phyloP scores from a whole-genome alignment of 73 alveolate genomes.

The Paramecium sexaurelia region DNA sequence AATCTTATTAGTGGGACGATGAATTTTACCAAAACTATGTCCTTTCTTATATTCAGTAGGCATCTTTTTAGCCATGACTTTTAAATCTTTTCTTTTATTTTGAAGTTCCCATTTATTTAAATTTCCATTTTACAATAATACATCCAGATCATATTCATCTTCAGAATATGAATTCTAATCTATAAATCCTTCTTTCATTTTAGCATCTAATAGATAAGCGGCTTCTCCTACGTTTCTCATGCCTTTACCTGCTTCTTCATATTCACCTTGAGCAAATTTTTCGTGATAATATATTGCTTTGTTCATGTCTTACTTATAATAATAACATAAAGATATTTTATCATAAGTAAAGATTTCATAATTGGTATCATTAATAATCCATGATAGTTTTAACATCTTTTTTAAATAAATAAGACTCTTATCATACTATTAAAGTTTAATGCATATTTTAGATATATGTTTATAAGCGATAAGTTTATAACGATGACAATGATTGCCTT shows the following conservation, averaged over 20 bases:
- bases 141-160: slow-evolving; percentile 44
- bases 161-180: slow-evolving; percentile 41
- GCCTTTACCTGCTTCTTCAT: slow-evolving; percentile 6
- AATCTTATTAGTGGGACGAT: not conserved
- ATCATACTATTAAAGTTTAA: slow-evolving; percentile 47
- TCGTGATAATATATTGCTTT: slow-evolving; percentile 59
- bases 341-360: slow-evolving; percentile 64
- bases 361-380: slow-evolving; percentile 58
- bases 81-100: slow-evolving; percentile 16
- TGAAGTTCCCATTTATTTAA: slow-evolving; percentile 11
- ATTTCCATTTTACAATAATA: slow-evolving; percentile 7
- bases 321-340: slow-evolving; percentile 37
- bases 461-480: slow-evolving; percentile 16
- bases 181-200: slow-evolving; percentile 2
- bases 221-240: slow-evolving; percentile 45
- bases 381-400: slow-evolving; percentile 61
- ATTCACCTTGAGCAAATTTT: slow-evolving; percentile 26
- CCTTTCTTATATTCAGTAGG: slow-evolving; percentile 40
- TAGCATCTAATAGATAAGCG: not conserved
- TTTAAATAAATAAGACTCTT: slow-evolving; percentile 54
- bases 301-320: slow-evolving; percentile 39
- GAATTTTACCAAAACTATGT: slow-evolving; percentile 50
- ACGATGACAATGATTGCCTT: not conserved
- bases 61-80: not conserved
- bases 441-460: not conserved